A percentile compares a stretch with the other conserved stretches of the same genome.
These are phyloP conservation scores for Quercus tomentella DNA, from an alignment of 331 rosid species.

Conservation along the genomic window DNA sequence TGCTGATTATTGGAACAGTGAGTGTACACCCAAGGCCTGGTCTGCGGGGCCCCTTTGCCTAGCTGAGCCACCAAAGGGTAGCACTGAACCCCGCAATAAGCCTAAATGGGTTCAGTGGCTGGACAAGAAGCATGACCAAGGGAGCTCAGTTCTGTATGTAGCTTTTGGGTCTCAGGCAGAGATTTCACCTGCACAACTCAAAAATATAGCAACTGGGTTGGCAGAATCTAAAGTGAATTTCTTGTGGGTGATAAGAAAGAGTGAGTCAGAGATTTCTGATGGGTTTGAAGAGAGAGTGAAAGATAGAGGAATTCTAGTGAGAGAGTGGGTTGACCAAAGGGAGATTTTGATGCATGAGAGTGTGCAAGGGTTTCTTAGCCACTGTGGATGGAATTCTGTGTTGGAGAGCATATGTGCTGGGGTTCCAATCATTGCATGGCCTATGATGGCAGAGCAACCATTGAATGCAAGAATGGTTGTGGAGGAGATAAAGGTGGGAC, in stretches of 20 bases:
- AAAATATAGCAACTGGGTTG: slow-evolving; percentile 45
- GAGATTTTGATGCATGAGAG: slow-evolving; percentile 36
- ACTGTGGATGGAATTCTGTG: slow-evolving; percentile 65
- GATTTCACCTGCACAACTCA: slow-evolving; percentile 28
- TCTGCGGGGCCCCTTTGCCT: slow-evolving; percentile 53
- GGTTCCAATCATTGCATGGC: slow-evolving; percentile 56
- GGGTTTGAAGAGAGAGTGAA: slow-evolving; percentile 44
- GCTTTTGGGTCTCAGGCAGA: slow-evolving; percentile 63
- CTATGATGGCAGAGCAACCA: slow-evolving; percentile 51
- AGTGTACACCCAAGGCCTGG: slow-evolving; percentile 17
- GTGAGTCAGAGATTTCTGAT: background rate
- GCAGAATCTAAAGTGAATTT: slow-evolving; percentile 39
- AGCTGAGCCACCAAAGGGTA: background rate
- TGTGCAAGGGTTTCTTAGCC: slow-evolving; percentile 48
- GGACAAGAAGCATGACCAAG: slow-evolving; percentile 26
- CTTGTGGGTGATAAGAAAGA: slow-evolving; percentile 47
- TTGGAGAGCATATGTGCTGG: slow-evolving; percentile 41
- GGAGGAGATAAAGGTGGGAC: slow-evolving; percentile 45
- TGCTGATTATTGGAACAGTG: slow-evolving; percentile 17
- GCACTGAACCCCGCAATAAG: background rate
- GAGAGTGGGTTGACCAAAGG: slow-evolving; percentile 56
- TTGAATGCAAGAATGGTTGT: slow-evolving; percentile 43
- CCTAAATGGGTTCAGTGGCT: slow-evolving; percentile 44
- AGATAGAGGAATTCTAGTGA: slow-evolving; percentile 44
- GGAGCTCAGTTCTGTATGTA: slow-evolving; percentile 31